Evolutionary conservation across 2,329 filamentous ascomycete species (phyloP).

Genomic region (Ramularia endophylla): DNA sequence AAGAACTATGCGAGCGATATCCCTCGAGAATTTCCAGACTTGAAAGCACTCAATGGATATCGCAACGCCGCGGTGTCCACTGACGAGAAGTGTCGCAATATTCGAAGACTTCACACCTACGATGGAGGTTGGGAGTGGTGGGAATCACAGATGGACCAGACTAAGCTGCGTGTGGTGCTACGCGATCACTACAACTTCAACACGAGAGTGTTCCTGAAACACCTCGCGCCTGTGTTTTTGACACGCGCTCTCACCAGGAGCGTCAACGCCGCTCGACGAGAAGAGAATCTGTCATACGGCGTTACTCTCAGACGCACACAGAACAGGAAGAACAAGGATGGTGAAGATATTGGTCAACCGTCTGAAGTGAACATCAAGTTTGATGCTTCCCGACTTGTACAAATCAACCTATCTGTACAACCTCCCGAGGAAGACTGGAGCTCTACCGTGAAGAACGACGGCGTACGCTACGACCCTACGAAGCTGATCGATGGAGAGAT

Average conservation of each 20-base stretch:
- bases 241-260: conserved; percentile 20
- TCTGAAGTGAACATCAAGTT: conserved; percentile 32
- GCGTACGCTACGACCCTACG: conserved; percentile 29
- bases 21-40: conserved; percentile 23
- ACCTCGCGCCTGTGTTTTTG: conserved; percentile 35
- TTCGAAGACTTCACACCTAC: conserved; percentile 24
- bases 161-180: conserved; percentile 31
- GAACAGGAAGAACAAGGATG: conserved; percentile 19
- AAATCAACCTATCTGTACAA: conserved; percentile 17
- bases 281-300: conserved; percentile 22
- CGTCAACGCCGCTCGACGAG: conserved; percentile 10
- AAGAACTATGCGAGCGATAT: conserved; percentile 13
- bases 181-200: conserved; percentile 34
- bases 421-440: conserved; percentile 24
- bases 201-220: conserved; percentile 34
- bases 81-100: conserved; percentile 26
- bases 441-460: conserved; percentile 27
- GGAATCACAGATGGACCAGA: conserved; percentile 29
- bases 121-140: conserved; percentile 14
- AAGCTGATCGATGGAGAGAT: conserved; percentile 34
- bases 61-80: conserved; percentile 32
- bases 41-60: conserved; percentile 33
- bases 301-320: conserved; percentile 30
- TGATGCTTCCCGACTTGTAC: conserved; percentile 29
- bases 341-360: conserved; percentile 14